Evolutionary conservation across 1,284 basidiomycete genomes (phyloP), one percentile per base, ranked within the genome.

Genomic region (Ceratobasidium sp.): DNA sequence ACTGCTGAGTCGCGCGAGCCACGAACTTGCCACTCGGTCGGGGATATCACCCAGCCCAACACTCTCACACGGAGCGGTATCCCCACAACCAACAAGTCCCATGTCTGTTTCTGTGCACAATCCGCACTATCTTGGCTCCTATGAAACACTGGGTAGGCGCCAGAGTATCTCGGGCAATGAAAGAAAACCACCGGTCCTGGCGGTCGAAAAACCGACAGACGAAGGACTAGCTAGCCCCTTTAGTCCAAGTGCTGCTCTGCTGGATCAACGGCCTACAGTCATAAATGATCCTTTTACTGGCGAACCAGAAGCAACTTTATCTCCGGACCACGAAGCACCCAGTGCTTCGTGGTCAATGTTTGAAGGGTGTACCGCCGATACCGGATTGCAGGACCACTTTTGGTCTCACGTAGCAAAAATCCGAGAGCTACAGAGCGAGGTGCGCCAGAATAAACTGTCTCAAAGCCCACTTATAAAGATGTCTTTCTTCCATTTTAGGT

Each of bases 351-450:
- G 46, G 24, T 37, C 46, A 6, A 19, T 66, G 48, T 39, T 53
- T 34, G 64, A 66, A 66, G 64, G 49, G 27, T 51, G 29, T 53
- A 31, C 13, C 19, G n/a, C 64, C 9, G 48, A 39, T 11, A 19
- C 34, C 7, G 64, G 22, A 19, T 9, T 46, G 5, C 64, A 66
- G 16, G 64, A 66, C 19, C 46, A 53, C 13, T 66, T 66, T 46
- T 66, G 64, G 64, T 5, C 64, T 11, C 64, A 66, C 27, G 64
- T 66, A 49, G 64, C 64, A n/a, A 66, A 27, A 24, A 66, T 66
- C 48, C 13, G 64, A 22, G 64, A 66, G 49, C 49, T 66, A n/a
- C 64, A 66, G 41, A 66, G 64, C n/a, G 64, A 66, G 24, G 64
- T 66, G 22, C 2, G 49, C 41, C 39, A n/a, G n/a, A 43, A 5